Conservation (phyloP, 2,329 filamentous ascomycete genomes). For the Exutisphaerella laricina region DNA sequence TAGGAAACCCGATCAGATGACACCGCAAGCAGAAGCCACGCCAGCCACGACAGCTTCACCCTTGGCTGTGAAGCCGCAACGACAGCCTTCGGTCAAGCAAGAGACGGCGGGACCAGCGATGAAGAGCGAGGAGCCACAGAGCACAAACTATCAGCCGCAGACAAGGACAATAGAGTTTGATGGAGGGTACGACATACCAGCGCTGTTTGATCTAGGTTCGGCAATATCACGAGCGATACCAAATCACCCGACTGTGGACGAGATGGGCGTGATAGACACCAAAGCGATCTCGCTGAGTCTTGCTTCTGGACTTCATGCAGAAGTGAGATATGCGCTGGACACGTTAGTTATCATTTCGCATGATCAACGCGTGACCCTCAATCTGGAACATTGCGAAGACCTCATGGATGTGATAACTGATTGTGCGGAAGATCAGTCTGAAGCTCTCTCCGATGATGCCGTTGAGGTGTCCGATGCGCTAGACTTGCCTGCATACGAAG, state of each 20-base stretch:
- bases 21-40: constrained; percentile 22
- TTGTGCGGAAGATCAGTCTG: constrained; percentile 82
- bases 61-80: constrained; percentile 23
- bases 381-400: constrained; percentile 74
- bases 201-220: constrained; percentile 58
- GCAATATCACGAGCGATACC: constrained; percentile 66
- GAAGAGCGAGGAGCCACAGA: constrained; percentile 32
- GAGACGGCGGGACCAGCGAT: constrained; percentile 25
- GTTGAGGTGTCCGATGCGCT: constrained; percentile 83
- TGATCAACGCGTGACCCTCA: constrained; percentile 57
- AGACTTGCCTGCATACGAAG: constrained; percentile 77
- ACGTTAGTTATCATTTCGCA: constrained; percentile 68
- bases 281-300: constrained; percentile 83
- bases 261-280: constrained; percentile 85
- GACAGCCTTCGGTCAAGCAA: constrained; percentile 29
- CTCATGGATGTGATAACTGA: constrained; percentile 82
- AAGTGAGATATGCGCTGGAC: constrained; percentile 86
- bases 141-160: constrained; percentile 29
- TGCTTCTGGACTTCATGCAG: constrained; percentile 81
- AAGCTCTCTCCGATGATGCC: constrained; percentile 76
- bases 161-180: constrained; percentile 32
- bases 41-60: constrained; percentile 27
- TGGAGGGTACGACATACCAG: constrained; percentile 67
- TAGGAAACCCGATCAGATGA: constrained; percentile 28
- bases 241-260: constrained; percentile 65